Conservation (phyloP, 306 rosid genomes). For the Lathyrus aphaca region DNA sequence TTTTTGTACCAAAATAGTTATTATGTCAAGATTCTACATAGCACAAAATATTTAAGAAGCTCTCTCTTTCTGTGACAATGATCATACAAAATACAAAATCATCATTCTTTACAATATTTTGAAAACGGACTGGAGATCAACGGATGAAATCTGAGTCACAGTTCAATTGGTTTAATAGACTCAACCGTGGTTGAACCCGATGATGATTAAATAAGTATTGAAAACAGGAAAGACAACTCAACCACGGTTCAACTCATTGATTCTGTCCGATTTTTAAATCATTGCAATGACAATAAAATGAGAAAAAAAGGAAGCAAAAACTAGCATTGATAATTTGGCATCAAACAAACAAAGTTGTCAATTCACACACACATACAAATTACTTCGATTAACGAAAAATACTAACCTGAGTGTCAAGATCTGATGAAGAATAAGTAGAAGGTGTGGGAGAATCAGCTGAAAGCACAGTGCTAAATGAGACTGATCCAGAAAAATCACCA, state of each 20-base stretch:
- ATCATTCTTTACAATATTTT: background rate
- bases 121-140: background rate
- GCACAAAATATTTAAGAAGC: background rate
- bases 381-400: constrained; percentile 4
- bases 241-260: background rate
- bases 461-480: constrained; percentile 74
- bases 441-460: constrained; percentile 53
- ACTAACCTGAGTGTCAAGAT: constrained; percentile 69
- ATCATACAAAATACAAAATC: background rate
- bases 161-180: background rate
- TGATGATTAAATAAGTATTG: background rate
- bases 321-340: too few species aligned
- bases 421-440: constrained; percentile 60
- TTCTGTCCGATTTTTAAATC: background rate
- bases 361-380: too few species aligned
- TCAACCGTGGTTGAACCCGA: background rate
- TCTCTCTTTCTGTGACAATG: constrained; percentile 1
- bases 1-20: background rate
- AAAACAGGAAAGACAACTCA: background rate
- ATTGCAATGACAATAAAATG: too few species aligned
- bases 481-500: constrained; percentile 60
- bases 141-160: background rate
- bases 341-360: too few species aligned
- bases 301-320: too few species aligned
- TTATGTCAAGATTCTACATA: background rate